A percentile compares a stretch with the other conserved stretches of the same genome.
Conservation (phyloP, 371 early-diverging fungal genomes). For the Syncephalastrum racemosum region DNA sequence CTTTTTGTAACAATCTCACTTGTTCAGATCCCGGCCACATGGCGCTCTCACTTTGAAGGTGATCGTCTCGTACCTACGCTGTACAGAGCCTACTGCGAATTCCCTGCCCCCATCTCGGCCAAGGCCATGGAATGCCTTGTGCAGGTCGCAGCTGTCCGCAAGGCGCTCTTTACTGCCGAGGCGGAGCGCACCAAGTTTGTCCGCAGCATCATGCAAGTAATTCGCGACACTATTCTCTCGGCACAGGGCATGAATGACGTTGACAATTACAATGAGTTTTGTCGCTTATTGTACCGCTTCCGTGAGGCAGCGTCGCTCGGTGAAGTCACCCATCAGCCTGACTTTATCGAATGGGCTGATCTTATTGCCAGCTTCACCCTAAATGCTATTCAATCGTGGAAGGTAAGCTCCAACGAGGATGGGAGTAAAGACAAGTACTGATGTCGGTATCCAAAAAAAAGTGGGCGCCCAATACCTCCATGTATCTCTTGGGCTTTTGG, state of each 20-base stretch:
- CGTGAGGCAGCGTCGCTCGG: constrained; percentile 76
- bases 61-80: constrained; percentile 67
- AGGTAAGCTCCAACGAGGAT: too few species aligned
- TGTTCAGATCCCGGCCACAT: constrained; percentile 70
- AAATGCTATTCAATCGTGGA: constrained; percentile 74
- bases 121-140: constrained; percentile 82
- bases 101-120: constrained; percentile 52
- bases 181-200: constrained; percentile 70
- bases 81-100: constrained; percentile 69
- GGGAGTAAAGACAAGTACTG: background rate
- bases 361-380: constrained; percentile 73
- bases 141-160: constrained; percentile 75
- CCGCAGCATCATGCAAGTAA: constrained; percentile 69
- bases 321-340: constrained; percentile 72
- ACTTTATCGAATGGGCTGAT: constrained; percentile 74
- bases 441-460: constrained; percentile 11
- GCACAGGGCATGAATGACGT: constrained; percentile 67
- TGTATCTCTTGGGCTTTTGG: constrained; percentile 87
- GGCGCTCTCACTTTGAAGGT: constrained; percentile 74
- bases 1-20: background rate
- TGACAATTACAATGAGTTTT: constrained; percentile 85
- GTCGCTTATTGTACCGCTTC: constrained; percentile 81
- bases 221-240: constrained; percentile 62
- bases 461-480: constrained; percentile 79
- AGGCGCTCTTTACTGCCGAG: constrained; percentile 78